phyloP scores from a whole-genome alignment of 306 rosid genomes.

The Vachellia pachyceras region DNA sequence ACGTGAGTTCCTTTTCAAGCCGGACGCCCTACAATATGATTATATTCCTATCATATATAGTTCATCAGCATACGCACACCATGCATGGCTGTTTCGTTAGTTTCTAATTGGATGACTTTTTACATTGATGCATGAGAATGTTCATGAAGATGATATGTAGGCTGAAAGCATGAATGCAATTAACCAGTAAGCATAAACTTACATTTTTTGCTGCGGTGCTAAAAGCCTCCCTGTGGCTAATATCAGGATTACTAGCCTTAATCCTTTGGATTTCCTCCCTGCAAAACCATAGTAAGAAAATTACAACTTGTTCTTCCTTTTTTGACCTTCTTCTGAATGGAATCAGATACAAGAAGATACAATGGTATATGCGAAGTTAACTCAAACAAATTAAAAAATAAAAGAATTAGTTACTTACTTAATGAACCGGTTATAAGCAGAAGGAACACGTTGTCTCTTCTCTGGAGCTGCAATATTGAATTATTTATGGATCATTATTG shows the following conservation, averaged over 20 bases:
- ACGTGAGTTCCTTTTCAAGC: no score
- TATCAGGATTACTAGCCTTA: conserved; percentile 90
- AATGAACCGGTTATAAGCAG: conserved; percentile 95
- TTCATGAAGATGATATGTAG: neutral
- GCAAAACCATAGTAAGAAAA: conserved; percentile 23
- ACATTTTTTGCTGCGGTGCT: conserved; percentile 98
- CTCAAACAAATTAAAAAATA: neutral
- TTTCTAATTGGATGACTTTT: neutral
- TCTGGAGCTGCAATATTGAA: conserved; percentile 73
- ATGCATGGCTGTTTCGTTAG: neutral
- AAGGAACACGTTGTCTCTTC: conserved; percentile 97
- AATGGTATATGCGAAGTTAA: neutral
- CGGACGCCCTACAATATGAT: neutral
- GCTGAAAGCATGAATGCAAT: neutral
- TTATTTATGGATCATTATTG: neutral
- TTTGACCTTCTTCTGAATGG: neutral
- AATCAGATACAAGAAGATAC: neutral
- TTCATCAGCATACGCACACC: no score
- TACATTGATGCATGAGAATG: neutral
- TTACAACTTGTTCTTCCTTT: neutral
- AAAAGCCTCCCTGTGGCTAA: conserved; percentile 96
- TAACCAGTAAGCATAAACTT: conserved; percentile 40
- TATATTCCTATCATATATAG: neutral
- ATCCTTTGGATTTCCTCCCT: conserved; percentile 99
- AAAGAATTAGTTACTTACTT: conserved; percentile 65